Conservation (phyloP, 2,329 filamentous ascomycete species). For the Ilyonectria destructans region DNA sequence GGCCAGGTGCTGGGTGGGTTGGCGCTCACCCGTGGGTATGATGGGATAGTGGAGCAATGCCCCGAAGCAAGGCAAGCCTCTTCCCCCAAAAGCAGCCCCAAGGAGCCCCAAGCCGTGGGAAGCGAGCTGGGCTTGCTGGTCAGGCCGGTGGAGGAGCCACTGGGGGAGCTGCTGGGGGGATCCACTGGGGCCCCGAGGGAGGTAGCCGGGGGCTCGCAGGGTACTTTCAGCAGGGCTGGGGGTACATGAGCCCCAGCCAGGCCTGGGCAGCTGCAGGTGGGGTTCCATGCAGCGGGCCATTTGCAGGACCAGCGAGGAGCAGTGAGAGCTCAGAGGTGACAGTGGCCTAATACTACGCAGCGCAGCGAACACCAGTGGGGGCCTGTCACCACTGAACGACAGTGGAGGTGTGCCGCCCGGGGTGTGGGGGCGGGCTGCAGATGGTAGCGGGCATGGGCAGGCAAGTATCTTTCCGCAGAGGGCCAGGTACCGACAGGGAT, state of each 20-base stretch:
- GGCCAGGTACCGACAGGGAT: constrained; percentile 18
- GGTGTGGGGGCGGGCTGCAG: constrained; percentile 23
- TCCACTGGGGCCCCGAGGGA: constrained; percentile 16
- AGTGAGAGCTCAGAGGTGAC: constrained; percentile 2
- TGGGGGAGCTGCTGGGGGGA: constrained; percentile 27
- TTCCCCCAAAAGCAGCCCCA: constrained; percentile 9
- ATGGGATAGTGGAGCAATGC: constrained; percentile 12
- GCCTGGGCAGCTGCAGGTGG: constrained; percentile 29
- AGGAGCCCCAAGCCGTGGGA: constrained; percentile 30
- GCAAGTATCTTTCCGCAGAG: constrained; percentile 26
- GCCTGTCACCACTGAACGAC: neutral
- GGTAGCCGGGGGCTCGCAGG: constrained; percentile 31
- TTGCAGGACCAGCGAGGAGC: constrained; percentile 24
- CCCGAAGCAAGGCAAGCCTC: constrained; percentile 23
- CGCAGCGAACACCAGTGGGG: neutral
- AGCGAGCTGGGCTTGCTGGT: constrained; percentile 39
- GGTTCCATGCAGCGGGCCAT: constrained; percentile 34
- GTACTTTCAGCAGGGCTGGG: constrained; percentile 43
- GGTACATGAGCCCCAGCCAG: constrained; percentile 32
- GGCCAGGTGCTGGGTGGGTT: constrained; percentile 19
- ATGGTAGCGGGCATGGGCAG: constrained; percentile 22
- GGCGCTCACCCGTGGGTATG: constrained; percentile 11
- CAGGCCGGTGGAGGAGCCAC: constrained; percentile 29
- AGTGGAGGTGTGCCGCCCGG: constrained; percentile 6
- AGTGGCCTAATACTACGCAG: neutral